Base-by-base conservation (phyloP, 768 basidiomycete genomes). In the Auricularia sp. region DNA sequence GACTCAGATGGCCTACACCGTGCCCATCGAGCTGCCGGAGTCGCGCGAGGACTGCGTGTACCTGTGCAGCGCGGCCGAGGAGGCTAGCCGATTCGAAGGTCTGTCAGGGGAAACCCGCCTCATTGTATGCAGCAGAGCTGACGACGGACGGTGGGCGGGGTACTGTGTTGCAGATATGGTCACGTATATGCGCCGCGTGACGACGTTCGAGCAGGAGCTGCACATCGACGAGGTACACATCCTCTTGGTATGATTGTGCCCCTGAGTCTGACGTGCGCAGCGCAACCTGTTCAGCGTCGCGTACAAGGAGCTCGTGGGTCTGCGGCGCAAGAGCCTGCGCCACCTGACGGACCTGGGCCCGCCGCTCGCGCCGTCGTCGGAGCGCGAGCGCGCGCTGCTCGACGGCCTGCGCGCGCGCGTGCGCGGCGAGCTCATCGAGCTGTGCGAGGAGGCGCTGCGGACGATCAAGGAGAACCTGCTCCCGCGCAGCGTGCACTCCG, bases 221-320 rank as follows among this genome's bases (percentile, higher is more conserved):
- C 78, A 78, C 65, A 77, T 81, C 68, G 80, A 81, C 71, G 80
- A 59, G 56, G 56, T 33, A 2, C 1, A 23, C 23, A 23, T 23
- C 23, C 23, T 23, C 23, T 23, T 23, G 23, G 23, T 23, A 23
- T 23, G 23, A 23, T 23, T 23, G 23, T 23, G 23, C 23, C 23
- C 23, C 23, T 23, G 23, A 23, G 23, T 23, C 23, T 23, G 23
- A 23, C 23, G 23, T 18, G 51, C 34, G 56, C 56, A 81, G 76
- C 78, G 80, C 72, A 81, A 81, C 72, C 74, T 81, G 65, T 77
- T 81, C 66, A 80, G 79, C 21, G 80, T 81, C 67, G 80, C 80
- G 51, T 81, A 80, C 56, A 59, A 59, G 34, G 56, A 59, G 34
- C 29, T 59, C 33, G 56, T 35, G 11, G 56, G 56, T 11, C 56